Base-by-base conservation (phyloP, 345 rosid species). In the Gossypium thurberi region DNA sequence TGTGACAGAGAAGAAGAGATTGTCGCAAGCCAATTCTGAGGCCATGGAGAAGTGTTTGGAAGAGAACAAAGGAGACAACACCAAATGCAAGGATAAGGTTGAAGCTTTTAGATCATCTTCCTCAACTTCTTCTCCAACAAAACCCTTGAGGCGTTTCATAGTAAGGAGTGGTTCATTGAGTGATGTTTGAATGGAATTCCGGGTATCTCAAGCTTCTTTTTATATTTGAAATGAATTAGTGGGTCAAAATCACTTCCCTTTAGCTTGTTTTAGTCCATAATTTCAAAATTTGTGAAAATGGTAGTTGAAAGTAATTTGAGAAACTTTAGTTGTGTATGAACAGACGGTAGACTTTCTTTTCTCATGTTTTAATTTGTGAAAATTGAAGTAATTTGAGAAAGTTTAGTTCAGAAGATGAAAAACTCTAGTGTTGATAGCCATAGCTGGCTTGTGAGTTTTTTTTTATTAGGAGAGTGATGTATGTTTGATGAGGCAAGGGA, bases 31-130 rank as follows among this genome's bases (percentile, higher is more conserved):
- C 55, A 75, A 66, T 66, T 70, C 74, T 7, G 75, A 74, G 71
- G 83, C 69, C 56, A 59, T 78, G 14, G 78, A 73, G 68, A 81
- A 78, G 60, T 83, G 85, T 69, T 76, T 83, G 80, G 80, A 82
- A 53, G 80, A 79, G 59, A 81, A 76, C 71, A 72, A 82, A 56
- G 80, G 77, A 6, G 87, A 85, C 53, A 65, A 53, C 33, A 58
- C 53, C 69, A 83, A 77, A 61, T 83, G 89, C 84, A 78, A 83
- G 73, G 70, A 81, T 18, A 82, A 73, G 78, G 9, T 83, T 46
- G 80, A 77, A 72, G 81, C 84, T 52, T 77, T 80, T 46, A 44
- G 13, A 42, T 84, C 85, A 20, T 56, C 60, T 21, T 10, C 50
- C 50, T 46, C 50, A 44, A 44, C 47, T 10, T 56, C 84, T 74